Conservation (phyloP, 225 moss, liverwort and hornwort species). For the Marchantia polymorpha region DNA sequence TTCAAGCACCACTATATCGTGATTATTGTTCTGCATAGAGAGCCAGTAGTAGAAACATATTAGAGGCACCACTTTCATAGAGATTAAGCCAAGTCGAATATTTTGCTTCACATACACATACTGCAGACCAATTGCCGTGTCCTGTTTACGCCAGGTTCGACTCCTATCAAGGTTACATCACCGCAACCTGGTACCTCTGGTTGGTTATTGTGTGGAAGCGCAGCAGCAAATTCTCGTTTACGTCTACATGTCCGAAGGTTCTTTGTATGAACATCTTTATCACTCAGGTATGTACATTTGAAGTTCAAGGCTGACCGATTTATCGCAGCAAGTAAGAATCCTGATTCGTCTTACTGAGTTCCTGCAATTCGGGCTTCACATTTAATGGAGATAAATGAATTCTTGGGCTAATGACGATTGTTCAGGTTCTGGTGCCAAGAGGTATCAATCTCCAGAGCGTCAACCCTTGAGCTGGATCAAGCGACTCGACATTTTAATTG, state of each 20-base stretch:
- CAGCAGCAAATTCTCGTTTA: constrained; percentile 37
- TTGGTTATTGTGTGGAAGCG: constrained; percentile 33
- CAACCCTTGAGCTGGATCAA: neutral
- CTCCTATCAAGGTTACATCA: constrained; percentile 37
- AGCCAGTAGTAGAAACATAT: too few relatives aligned
- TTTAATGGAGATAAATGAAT: too few relatives aligned
- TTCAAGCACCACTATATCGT: too few relatives aligned
- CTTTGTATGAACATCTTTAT: constrained; percentile 33
- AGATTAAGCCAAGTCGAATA: too few relatives aligned
- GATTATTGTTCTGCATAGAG: too few relatives aligned
- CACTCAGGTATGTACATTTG: too few relatives aligned
- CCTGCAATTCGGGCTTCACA: too few relatives aligned
- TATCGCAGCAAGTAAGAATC: neutral
- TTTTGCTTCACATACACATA: too few relatives aligned
- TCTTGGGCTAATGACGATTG: neutral
- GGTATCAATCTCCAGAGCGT: too few relatives aligned
- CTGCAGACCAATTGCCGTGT: too few relatives aligned
- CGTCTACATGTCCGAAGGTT: constrained; percentile 29
- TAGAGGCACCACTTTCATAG: too few relatives aligned
- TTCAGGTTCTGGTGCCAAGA: neutral
- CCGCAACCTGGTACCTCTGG: constrained; percentile 30
- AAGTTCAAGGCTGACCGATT: too few relatives aligned
- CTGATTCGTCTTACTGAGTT: neutral
- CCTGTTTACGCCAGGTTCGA: constrained; percentile 13
- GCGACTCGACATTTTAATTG: neutral